Base-by-base conservation (phyloP, 164 flowering plant genomes). In the Umbellularia californica region DNA sequence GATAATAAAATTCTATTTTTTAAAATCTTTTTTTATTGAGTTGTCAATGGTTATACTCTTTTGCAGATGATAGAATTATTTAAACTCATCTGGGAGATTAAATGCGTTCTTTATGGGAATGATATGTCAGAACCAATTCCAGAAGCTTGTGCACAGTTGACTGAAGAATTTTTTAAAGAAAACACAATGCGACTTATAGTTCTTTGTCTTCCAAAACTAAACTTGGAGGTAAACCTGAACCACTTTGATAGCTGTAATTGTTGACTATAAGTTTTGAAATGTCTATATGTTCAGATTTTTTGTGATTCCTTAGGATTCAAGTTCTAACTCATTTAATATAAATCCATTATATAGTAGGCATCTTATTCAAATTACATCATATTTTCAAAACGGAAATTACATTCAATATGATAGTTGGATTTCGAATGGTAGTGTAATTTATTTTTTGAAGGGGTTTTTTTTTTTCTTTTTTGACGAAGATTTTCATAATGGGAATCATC, bases 121-220 rank as follows among this genome's bases (percentile, higher is more conserved):
- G 86, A 94, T 78, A 97, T 92, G 74, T 80, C 94, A 14, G 99
- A 96, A 79, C 99, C 99, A 11, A 87, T 87, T 11, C 6, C 95
- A 28, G 99, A 96, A 79, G 94, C 98, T 70, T 96, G 99, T 82
- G 85, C 89, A 11, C 94, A 92, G 74, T 72, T 96, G 79, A 96
- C 99, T 19, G 93, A 91, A 74, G 99, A 96, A 81, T 92, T 96
- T 58, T 96, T 96, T 58, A 89, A 78, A 70, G 90, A 84, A 73
- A 83, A 92, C 66, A 96, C 97, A 0, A 72, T 96, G 5, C 90
- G 98, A 19, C 88, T 91, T 25, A 71, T 94, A 14, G 89, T 96
- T 33, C 71, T 28, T n/a, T 88, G 88, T 78, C 89, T 96, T 73
- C 97, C 98, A 2, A 94, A 89, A 74, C 76, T 96, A 85, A 92